phyloP scores from a whole-genome alignment of 305 asterid species.

The Plantago coronopus region DNA sequence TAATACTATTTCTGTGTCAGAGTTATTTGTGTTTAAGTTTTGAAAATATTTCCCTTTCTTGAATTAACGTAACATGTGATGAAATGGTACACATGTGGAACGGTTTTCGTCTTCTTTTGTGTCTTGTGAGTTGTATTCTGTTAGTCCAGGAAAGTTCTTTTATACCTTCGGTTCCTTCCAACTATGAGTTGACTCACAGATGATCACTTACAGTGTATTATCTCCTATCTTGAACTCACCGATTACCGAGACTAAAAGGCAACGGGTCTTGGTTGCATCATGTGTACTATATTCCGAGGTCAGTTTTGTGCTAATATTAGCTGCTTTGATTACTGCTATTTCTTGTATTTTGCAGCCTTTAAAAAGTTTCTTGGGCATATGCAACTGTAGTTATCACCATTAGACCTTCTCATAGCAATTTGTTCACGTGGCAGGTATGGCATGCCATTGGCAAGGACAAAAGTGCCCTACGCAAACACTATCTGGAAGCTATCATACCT shows the following conservation, averaged over 20 bases:
- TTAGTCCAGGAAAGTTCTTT: not conserved
- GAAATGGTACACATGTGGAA: slow-evolving; percentile 16
- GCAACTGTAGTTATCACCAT: slow-evolving; percentile 13
- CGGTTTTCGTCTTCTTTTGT: slow-evolving; percentile 19
- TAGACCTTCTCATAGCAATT: slow-evolving; percentile 24
- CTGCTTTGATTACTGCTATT: slow-evolving; percentile 4
- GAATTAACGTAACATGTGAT: slow-evolving; percentile 13
- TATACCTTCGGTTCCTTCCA: not conserved
- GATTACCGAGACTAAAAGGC: slow-evolving; percentile 88
- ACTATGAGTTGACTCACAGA: slow-evolving; percentile 29
- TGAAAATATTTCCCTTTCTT: slow-evolving; percentile 13
- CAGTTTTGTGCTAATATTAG: slow-evolving; percentile 26
- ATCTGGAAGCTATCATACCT: slow-evolving; percentile 89
- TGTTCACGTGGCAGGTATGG: slow-evolving; percentile 63
- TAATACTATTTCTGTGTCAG: not conserved
- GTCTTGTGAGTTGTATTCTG: slow-evolving; percentile 21
- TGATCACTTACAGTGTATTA: slow-evolving; percentile 67
- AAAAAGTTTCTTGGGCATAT: slow-evolving; percentile 13
- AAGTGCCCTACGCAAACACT: slow-evolving; percentile 82
- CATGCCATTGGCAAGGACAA: slow-evolving; percentile 86
- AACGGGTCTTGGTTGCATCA: slow-evolving; percentile 94
- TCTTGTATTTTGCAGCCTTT: slow-evolving; percentile 20
- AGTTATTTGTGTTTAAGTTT: too few species aligned
- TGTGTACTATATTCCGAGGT: slow-evolving; percentile 96
- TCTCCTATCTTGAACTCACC: slow-evolving; percentile 96